Evolutionary conservation across 306 rosid genomes (phyloP), one percentile per base, ranked within the genome.

Genomic region (Quercus ilex): DNA sequence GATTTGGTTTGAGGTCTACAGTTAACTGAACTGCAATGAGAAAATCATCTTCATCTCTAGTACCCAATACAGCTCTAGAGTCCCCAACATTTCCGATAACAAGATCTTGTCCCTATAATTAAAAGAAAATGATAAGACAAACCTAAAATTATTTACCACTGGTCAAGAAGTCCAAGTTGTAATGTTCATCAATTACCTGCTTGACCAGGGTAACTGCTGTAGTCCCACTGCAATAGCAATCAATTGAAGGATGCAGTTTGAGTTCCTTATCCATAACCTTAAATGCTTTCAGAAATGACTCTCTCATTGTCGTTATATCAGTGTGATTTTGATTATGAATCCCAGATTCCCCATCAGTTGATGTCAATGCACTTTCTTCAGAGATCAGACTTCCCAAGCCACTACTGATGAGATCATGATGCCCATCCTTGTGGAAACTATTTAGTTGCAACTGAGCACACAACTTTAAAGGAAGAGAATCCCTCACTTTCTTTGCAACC

Each of bases 401-500:
- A 80, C 78, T 57, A n/a, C 43, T 74, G 33, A 84, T 74, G 25
- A 73, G 68, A 78, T 80, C 85, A 46, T 25, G 64, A 35, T 19
- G 28, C 76, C 77, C 91, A 74, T 84, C 86, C 55, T 28, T 74
- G 57, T 75, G 58, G 46, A 72, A 67, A 33, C 56, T 43, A 26
- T 58, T 71, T 75, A 90, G 73, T 70, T 83, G 89, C 94, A 87
- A 91, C 74, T 83, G 90, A 20, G 91, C 88, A 59, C 80, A 85
- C 28, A 94, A 81, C 87, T 84, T 92, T 67, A 90, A 77, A 73
- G 99, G 99, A 41, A 92, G 87, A 56, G 85, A 85, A 79, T 94
- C 94, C 74, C 97, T 91, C 25, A 94, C 93, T 84, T 88, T 90
- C 88, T 83, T 94, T 11, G 99, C 91, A 78, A 94, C 89, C 85